phyloP scores from a whole-genome alignment of 1,139 yeast species.

The Geotrichum bryndzae region DNA sequence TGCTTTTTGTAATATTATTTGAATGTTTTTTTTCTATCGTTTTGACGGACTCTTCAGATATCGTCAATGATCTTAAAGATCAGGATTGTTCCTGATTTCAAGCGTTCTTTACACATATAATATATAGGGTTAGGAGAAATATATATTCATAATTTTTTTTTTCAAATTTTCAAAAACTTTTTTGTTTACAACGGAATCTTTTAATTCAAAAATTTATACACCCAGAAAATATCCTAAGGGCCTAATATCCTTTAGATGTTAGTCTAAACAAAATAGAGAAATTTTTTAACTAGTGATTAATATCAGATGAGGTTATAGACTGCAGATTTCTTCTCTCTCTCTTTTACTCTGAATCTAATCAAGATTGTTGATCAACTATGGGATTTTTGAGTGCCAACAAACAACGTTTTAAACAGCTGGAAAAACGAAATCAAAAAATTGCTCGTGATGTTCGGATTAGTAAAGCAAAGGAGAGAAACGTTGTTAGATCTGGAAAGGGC shows the following conservation, averaged over 20 bases:
- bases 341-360: neutral
- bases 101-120: too few relatives aligned
- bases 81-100: too few relatives aligned
- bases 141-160: too few relatives aligned
- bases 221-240: neutral
- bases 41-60: neutral
- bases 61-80: too few relatives aligned
- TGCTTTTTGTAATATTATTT: neutral
- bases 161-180: neutral
- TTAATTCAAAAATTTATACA: neutral
- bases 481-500: neutral
- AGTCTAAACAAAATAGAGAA: neutral
- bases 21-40: neutral
- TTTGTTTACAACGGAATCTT: neutral
- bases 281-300: neutral
- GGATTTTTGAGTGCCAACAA: constrained; percentile 6
- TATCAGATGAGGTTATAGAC: neutral
- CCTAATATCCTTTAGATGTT: neutral
- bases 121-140: too few relatives aligned
- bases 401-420: neutral
- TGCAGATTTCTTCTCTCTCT: neutral
- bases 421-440: neutral
- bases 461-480: neutral
- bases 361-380: constrained; percentile 1
- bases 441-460: neutral